Base-by-base conservation (phyloP, 139 green algal genomes). In the Closterium sp. region DNA sequence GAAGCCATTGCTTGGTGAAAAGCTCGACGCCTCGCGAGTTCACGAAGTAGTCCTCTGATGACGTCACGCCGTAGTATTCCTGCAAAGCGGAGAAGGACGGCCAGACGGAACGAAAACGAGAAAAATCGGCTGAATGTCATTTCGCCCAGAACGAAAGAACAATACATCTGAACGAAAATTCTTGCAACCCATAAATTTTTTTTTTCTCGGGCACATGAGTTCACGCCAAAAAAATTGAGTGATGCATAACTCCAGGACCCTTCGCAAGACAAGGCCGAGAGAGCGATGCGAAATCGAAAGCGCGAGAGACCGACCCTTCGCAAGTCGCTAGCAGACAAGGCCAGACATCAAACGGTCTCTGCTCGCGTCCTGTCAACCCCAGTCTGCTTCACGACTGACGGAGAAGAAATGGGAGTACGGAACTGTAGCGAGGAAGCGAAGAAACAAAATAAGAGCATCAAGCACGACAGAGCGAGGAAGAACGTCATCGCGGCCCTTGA, bases 1-100 rank as follows among this genome's bases (percentile, higher is more conserved):
- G 91, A 9, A 92, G 24, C 91, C 91, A 94, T 28, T 84, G 34
- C 84, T 94, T 94, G 2, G 50, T 89, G 29, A 94, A 94, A 24
- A 91, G n/a, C 50, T 91, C 84, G 32, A 94, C 84, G 70, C 91
- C 91, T 22, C 91, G 31, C 4, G 79, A 91, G 88, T 91, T 93
- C 10, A 87, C 21, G 10, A 87, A 87, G 4, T 87, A 87, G 85
- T 87, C 85, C 28, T 87, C 85, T 30, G 85, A 32, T 24, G 85
- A 87, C 85, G 13, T 30, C 85, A 87, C 85, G n/a, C 85, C 85
- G 22, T 87, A 87, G 9, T 87, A 31, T 24, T 87, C 85, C 85
- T 87, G 85, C 13, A 32, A 87, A 87, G 17, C 62, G 62, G 19
- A 24, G 19, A 79, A 79, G 62, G 62, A 13, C 62, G 62, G 62